phyloP scores from a whole-genome alignment of 2,329 filamentous ascomycete species.

The Botryotinia convoluta region DNA sequence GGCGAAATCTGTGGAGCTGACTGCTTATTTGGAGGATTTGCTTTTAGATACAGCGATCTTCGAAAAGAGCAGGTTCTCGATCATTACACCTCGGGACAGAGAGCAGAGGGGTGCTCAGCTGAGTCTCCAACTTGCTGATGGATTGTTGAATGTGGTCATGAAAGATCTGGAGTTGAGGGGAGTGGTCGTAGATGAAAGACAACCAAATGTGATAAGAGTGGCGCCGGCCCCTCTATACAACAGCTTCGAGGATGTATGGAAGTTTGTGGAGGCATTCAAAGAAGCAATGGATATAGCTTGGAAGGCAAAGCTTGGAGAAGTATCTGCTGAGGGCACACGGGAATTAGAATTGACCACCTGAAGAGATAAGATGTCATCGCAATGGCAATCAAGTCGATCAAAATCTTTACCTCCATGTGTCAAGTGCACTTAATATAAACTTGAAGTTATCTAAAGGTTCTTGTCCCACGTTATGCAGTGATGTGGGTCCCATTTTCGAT shows the following conservation, averaged over 20 bases:
- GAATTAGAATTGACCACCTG: slow-evolving; percentile 17
- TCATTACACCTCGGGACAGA: slow-evolving; percentile 66
- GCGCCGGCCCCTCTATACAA: slow-evolving; percentile 77
- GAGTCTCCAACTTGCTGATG: slow-evolving; percentile 59
- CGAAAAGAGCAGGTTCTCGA: slow-evolving; percentile 44
- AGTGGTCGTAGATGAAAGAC: slow-evolving; percentile 71
- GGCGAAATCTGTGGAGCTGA: slow-evolving; percentile 63
- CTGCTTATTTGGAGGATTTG: slow-evolving; percentile 64
- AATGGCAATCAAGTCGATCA: neutral
- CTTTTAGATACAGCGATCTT: slow-evolving; percentile 45
- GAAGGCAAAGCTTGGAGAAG: slow-evolving; percentile 4
- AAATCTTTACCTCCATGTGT: neutral
- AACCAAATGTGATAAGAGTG: slow-evolving; percentile 71
- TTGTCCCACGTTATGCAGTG: neutral
- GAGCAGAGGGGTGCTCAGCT: slow-evolving; percentile 69
- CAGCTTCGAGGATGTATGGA: slow-evolving; percentile 62
- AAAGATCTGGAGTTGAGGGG: slow-evolving; percentile 57
- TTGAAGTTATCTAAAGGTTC: neutral
- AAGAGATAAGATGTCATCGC: neutral
- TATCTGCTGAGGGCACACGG: slow-evolving; percentile 14
- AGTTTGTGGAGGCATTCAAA: slow-evolving; percentile 50
- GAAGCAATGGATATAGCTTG: slow-evolving; percentile 38
- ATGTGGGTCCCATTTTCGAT: neutral
- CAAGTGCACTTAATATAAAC: neutral
- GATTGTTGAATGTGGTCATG: slow-evolving; percentile 62